Percentiles rank a stretch among this genome's conserved stretches.
Conservation (phyloP, 2,329 filamentous ascomycete genomes). For the Aureobasidium subglaciale region DNA sequence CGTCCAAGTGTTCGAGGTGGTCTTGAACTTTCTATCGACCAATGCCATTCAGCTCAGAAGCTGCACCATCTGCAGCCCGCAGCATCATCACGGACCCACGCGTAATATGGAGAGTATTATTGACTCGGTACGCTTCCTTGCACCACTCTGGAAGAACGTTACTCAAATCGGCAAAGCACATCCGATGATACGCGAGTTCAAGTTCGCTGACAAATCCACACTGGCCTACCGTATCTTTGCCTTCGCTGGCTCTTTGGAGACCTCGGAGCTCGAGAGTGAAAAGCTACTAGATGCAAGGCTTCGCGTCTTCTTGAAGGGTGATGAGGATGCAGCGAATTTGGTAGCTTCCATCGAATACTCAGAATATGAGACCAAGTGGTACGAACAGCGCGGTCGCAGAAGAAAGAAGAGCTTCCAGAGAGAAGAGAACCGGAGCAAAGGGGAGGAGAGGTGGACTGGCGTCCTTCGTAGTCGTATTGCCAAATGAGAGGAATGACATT, state of each 20-base stretch:
- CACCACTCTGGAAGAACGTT: background rate
- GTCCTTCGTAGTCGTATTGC: background rate
- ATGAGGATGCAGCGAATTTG: background rate
- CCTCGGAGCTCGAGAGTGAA: background rate
- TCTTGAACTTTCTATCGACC: background rate
- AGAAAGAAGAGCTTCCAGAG: background rate
- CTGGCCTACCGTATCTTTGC: background rate
- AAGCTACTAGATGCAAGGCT: background rate
- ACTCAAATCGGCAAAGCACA: background rate
- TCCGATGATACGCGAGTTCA: background rate
- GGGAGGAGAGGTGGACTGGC: background rate
- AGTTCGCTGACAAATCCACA: background rate
- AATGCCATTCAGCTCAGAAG: background rate
- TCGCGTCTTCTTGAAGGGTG: background rate
- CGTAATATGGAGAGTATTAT: fast-evolving
- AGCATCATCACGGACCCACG: background rate
- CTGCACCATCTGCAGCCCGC: background rate
- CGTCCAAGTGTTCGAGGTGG: background rate
- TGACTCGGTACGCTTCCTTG: background rate
- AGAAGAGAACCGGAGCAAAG: background rate
- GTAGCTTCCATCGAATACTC: background rate
- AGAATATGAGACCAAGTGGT: background rate
- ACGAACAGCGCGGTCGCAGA: background rate
- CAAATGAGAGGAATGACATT: background rate
- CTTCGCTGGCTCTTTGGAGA: background rate